Evolutionary conservation across 495 filamentous ascomycete genomes (phyloP), one percentile per base, ranked within the genome.

Genomic region (Annulohypoxylon nitens): DNA sequence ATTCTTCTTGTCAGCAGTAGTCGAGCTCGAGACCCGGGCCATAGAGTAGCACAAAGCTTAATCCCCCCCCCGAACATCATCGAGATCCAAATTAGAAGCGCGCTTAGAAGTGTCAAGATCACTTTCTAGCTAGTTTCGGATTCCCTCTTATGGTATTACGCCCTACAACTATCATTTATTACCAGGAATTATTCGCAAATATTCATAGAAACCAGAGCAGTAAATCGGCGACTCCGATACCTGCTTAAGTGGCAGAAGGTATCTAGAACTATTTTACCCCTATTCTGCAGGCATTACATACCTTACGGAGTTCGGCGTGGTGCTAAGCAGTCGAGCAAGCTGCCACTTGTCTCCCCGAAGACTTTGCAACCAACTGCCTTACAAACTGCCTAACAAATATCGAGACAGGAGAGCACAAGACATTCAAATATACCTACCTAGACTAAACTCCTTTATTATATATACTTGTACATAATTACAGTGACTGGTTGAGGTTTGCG

Each of bases 31-130:
- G 20, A 7, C 30, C 11, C 16, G 23, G 10, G 36, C 51, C 54
- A 69, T 4, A 26, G 50, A 58, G 10, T 58, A 36, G 16, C 37
- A 37, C 26, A 41, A 69, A 69, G 58, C 50, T 57, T 62, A 63
- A 68, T 55, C 4, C 16, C 30, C 16, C 30, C 39, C 30, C 18
- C 39, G 18, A 26, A 60, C 11, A 18, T 1, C 45, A 63, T 51
- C n/a, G 60, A 37, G 45, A 51, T 51, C 43, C 26, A 23, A 10
- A 20, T 33, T 37, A 23, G 43, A 26, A 48, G 4, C 4, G 26
- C n/a, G n/a, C 39, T 37, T 66, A 59, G 41, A 51, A 39, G 39
- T 58, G 26, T 41, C 12, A 53, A 39, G 20, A 6, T 6, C 5
- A 30, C 12, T 30, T 51, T 5, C 33, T 18, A 64, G 26, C 16